Percentiles rank a stretch among this genome's conserved stretches.
phyloP scores from a whole-genome alignment of 2,329 filamentous ascomycete genomes.

The Alternaria angustiovoidea region DNA sequence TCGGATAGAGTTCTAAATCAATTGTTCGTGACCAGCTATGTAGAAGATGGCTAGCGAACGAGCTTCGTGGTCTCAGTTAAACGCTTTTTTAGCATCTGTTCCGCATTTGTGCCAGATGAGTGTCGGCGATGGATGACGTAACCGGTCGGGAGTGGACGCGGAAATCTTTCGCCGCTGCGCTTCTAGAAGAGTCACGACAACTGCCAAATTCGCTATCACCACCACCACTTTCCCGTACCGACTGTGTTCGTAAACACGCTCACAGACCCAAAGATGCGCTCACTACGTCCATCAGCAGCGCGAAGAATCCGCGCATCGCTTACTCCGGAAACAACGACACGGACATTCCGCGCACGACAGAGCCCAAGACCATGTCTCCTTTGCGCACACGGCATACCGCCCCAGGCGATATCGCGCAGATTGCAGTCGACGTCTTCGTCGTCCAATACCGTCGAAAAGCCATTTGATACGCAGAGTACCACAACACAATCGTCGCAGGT shows the following conservation, averaged over 20 bases:
- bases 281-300: conserved; percentile 30
- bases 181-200: conserved; percentile 4
- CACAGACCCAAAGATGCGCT: conserved; percentile 23
- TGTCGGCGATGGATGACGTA: conserved; percentile 27
- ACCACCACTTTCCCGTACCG: neutral
- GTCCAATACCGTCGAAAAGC: conserved; percentile 22
- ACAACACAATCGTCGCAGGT: conserved; percentile 5
- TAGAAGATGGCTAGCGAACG: neutral
- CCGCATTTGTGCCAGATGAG: neutral
- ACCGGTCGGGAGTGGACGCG: conserved; percentile 9
- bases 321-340: conserved; percentile 20
- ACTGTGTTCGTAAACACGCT: neutral
- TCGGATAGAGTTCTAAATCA: neutral
- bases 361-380: conserved; percentile 34
- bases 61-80: neutral
- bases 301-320: conserved; percentile 38
- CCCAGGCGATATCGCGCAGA: conserved; percentile 24
- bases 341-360: conserved; percentile 27
- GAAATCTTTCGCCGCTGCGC: conserved; percentile 20
- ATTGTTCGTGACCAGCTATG: neutral
- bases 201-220: neutral
- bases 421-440: conserved; percentile 33
- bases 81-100: too few relatives aligned
- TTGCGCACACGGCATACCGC: conserved; percentile 28
- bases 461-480: conserved; percentile 20